Base-by-base conservation (phyloP, 306 rosid genomes). In the Vachellia pachyceras region DNA sequence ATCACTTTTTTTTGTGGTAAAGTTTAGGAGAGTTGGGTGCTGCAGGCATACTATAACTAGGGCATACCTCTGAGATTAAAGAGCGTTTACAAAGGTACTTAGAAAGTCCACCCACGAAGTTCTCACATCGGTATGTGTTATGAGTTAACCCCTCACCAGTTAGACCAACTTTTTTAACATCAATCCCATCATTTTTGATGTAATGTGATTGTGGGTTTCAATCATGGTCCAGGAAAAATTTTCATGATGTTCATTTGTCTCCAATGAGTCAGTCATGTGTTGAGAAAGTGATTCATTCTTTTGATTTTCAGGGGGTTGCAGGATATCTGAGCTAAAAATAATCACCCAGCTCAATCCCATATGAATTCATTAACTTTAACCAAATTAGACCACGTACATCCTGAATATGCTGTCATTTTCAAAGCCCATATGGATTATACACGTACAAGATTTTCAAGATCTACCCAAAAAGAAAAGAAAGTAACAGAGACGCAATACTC, bases 401-500 rank as follows among this genome's bases (percentile, higher is more conserved):
- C 67, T 61, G 67, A 61, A 11, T 15, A 29, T 64, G 35, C 5
- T 64, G 69, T 8, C 42, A 13, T 64, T 35, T 33, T 14, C 8
- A 64, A 63, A 63, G n/a, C n/a, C 69, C 20, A 3, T 11, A 33
- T 12, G 35, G 36, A 36, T 35, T 64, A 44, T 37, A 64, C 44
- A 14, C 7, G 69, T 15, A 35, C 44, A 13, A 64, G 69, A 36
- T 64, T 64, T 64, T 36, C 42, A 7, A 35, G 11, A 55, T 20
- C 5, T 55, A 55, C 13, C 17, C 55, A 14, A 68, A 82, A 69
- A 46, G 23, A 50, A 36, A 22, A 17, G 46, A 77, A 45, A 73
- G 14, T 47, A 42, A 52, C 36, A 46, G 68, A 33, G 11, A 64
- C 71, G 29, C 15, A n/a, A 76, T 54, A 90, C 98, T 92, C 85